Evolutionary conservation across 345 rosid genomes (phyloP), one percentile per base, ranked within the genome.

Genomic region (Camelina sativa): DNA sequence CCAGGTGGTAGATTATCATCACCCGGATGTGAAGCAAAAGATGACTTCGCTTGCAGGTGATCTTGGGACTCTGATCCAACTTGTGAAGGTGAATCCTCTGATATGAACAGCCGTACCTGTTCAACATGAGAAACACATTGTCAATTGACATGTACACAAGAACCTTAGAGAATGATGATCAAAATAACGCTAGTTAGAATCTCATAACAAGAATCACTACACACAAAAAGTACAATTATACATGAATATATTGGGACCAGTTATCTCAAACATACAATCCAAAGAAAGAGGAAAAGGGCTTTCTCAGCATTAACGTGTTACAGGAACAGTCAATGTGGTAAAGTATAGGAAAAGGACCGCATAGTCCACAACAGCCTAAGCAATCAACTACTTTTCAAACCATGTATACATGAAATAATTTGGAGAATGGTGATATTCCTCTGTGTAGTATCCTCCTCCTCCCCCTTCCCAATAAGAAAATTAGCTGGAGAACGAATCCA

Each of bases 1-100:
- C 99, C 98, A 62, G 99, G 99, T 58, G 97, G 97, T 62, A 88
- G 82, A 82, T 78, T 63, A 67, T 90, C 97, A 62, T 90, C 96
- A 58, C 57, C 78, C 47, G 83, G 71, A 85, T 89, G 94, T 7
- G 87, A 56, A 51, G 76, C 72, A 73, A 79, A 80, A 17, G 93
- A 78, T 32, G 85, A 76, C 79, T 91, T 95, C 62, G 98, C 97
- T 83, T 95, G 97, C 65, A 95, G 94, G 85, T 95, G 96, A 77
- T 95, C 99, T 82, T 95, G 96, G 60, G 84, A 72, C 67, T 82
- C 86, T 70, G 86, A 71, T 65, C 97, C 90, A 76, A 89, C 96
- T 83, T 85, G 94, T 51, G 91, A 85, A 79, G 99, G 99, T 69
- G 90, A 84, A 37, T 95, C 99, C 76, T 95, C 99, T 0, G 94